Percentiles rank a stretch among this genome's conserved stretches.
These are phyloP conservation scores for Acanthamoeba lenticulata DNA, from an alignment of 208 protist species.

Conservation along the genomic window DNA sequence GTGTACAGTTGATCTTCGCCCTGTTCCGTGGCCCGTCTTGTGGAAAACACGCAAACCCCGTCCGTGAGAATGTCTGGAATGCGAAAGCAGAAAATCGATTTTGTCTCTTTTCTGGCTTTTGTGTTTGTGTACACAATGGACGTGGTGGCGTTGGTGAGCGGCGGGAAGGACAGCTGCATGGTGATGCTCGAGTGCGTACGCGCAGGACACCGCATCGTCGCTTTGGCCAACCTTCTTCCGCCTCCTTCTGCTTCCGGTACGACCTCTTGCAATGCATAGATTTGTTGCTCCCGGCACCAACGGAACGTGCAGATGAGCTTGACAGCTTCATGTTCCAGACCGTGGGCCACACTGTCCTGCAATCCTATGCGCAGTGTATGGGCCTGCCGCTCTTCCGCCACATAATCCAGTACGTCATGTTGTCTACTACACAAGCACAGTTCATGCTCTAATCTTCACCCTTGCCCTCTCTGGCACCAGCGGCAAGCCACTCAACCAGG, in stretches of 20 bases:
- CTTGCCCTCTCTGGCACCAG: not conserved
- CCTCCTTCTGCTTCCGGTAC: slow-evolving; percentile 54
- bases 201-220: slow-evolving; percentile 95
- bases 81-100: not conserved
- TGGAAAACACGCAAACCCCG: too few relatives aligned
- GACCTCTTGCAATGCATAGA: not conserved
- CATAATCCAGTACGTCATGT: slow-evolving; percentile 80
- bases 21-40: too few relatives aligned
- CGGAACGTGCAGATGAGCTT: slow-evolving; percentile 89
- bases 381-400: slow-evolving; percentile 93
- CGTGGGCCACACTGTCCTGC: slow-evolving; percentile 95
- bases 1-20: too few relatives aligned
- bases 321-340: slow-evolving; percentile 99
- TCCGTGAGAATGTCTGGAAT: too few relatives aligned
- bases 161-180: slow-evolving; percentile 98
- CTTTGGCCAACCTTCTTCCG: slow-evolving; percentile 96
- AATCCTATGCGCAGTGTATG: slow-evolving; percentile 91
- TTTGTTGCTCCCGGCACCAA: not conserved
- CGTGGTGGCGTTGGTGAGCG: slow-evolving; percentile 96
- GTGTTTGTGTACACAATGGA: slow-evolving; percentile 89
- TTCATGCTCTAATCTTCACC: too few relatives aligned
- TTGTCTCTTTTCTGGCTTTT: not conserved
- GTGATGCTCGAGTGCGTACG: slow-evolving; percentile 94
- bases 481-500: slow-evolving; percentile 87
- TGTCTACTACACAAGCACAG: too few relatives aligned